A percentile compares a stretch with the other conserved stretches of the same genome.
Conservation (phyloP, 805 yeast genomes). For the Priceomyces fermenticarens region DNA sequence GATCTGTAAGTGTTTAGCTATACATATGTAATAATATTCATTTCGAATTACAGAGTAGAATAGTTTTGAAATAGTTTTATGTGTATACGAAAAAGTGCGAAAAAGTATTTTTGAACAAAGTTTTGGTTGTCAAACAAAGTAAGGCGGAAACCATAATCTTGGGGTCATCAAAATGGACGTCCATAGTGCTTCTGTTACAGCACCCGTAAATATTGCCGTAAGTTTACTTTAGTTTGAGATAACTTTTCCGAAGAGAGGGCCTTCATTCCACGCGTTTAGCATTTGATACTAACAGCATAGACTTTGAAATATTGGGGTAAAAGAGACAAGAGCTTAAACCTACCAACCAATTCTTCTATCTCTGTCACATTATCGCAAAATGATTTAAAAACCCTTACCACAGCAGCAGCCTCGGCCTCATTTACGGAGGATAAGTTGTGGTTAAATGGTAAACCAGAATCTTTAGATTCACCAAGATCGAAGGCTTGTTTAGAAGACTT, state of each 20-base stretch:
- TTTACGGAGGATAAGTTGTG: conserved; percentile 68
- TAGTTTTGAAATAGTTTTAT: no score
- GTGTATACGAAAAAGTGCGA: no score
- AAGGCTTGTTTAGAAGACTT: conserved; percentile 75
- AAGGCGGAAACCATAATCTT: neutral
- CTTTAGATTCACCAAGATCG: conserved; percentile 60
- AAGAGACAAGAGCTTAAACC: conserved; percentile 80
- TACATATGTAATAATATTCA: conserved; percentile 4
- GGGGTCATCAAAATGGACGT: conserved; percentile 39
- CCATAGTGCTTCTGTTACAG: conserved; percentile 79
- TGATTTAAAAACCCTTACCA: conserved; percentile 87
- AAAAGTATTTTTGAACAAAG: neutral
- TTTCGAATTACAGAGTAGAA: neutral
- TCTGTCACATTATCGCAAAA: conserved; percentile 91
- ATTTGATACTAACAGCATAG: conserved; percentile 26
- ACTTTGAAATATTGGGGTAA: conserved; percentile 99
- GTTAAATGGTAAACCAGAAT: conserved; percentile 83
- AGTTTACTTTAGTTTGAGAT: conserved; percentile 21
- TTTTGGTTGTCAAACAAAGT: neutral
- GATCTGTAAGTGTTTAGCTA: conserved; percentile 1
- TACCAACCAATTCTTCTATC: conserved; percentile 95
- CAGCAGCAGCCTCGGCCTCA: conserved; percentile 65
- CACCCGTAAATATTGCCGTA: conserved; percentile 96
- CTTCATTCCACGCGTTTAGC: neutral
- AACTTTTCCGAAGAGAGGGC: neutral